Percentiles rank a stretch among this genome's conserved stretches.
Conservation (phyloP, 148 eudicot genomes). For the Rheum nobile region DNA sequence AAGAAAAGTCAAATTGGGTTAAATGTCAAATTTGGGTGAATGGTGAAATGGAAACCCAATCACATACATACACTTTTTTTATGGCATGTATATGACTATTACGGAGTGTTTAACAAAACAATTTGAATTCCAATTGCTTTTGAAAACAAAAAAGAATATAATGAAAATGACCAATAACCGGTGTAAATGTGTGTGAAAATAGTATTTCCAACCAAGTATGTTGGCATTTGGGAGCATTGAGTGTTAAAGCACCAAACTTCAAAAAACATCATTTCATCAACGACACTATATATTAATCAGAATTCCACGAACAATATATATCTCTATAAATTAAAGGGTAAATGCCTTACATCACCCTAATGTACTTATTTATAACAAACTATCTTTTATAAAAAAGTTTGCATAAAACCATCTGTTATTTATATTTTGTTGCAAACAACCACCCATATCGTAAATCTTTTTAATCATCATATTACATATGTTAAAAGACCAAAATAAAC, state of each 20-base stretch:
- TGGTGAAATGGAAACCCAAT: not conserved
- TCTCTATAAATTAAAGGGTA: no score
- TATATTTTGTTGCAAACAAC: no score
- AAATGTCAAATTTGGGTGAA: slow-evolving; percentile 4
- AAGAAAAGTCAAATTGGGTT: not conserved
- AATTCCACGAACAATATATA: not conserved
- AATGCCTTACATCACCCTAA: no score
- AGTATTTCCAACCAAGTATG: slow-evolving; percentile 66
- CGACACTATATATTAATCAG: slow-evolving; percentile 5
- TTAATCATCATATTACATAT: no score
- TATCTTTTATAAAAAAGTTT: no score
- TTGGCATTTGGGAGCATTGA: slow-evolving; percentile 45
- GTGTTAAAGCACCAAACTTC: slow-evolving; percentile 49
- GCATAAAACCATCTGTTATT: no score
- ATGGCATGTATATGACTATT: no score
- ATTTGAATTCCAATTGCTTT: not conserved
- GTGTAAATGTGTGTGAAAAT: slow-evolving; percentile 16
- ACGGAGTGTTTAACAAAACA: not conserved
- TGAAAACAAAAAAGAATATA: not conserved
- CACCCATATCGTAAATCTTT: no score
- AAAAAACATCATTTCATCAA: slow-evolving; percentile 10
- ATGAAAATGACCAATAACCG: not conserved
- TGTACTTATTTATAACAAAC: no score
- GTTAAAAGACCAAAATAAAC: no score
- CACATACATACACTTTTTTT: not conserved